Conservation (phyloP, 768 basidiomycete genomes). For the Pisolithus marmoratus region DNA sequence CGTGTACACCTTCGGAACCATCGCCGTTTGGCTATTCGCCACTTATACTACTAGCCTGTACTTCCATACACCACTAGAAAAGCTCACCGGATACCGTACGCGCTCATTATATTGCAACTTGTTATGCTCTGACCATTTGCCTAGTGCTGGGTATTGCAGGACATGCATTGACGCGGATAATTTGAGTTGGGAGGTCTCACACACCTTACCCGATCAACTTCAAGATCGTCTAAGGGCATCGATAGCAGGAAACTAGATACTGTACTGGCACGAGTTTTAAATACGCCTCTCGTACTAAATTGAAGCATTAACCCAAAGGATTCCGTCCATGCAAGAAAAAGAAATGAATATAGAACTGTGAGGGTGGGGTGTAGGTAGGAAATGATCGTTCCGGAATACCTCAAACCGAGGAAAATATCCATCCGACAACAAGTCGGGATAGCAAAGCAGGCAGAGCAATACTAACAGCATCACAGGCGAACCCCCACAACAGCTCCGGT, state of each 20-base stretch:
- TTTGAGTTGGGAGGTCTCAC: conserved; percentile 3
- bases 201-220: not conserved
- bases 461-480: conserved; percentile 34
- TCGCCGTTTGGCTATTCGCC: conserved; percentile 69
- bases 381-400: not conserved
- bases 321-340: not conserved
- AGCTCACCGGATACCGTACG: conserved; percentile 79
- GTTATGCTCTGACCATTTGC: not conserved
- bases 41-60: conserved; percentile 78
- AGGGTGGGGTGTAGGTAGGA: not conserved
- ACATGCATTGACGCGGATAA: conserved; percentile 26
- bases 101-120: conserved; percentile 10
- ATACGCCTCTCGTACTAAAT: no score
- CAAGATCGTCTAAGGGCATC: not conserved
- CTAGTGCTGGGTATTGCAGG: conserved; percentile 36
- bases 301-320: no score
- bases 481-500: conserved; percentile 28
- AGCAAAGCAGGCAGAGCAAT: conserved; percentile 23
- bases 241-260: no score
- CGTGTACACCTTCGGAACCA: conserved; percentile 37
- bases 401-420: conserved; percentile 22
- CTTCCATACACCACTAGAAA: conserved; percentile 88
- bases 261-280: no score
- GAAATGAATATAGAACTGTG: not conserved
- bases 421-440: conserved; percentile 21